These are phyloP conservation scores for Lasiosphaeria ovina DNA, from an alignment of 495 filamentous ascomycete species.

Conservation along the genomic window DNA sequence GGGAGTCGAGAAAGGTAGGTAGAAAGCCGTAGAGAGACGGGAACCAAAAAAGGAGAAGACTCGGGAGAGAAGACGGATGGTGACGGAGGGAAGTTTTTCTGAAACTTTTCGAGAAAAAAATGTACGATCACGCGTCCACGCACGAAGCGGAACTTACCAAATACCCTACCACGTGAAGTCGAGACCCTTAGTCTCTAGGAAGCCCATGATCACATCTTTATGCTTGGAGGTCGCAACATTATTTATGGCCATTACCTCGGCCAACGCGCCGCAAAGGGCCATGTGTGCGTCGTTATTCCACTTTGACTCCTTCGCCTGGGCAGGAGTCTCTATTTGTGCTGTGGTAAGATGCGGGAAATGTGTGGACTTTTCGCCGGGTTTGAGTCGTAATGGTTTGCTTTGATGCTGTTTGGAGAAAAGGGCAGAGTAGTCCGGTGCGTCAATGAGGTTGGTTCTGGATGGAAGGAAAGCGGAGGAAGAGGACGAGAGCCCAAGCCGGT, in stretches of 20 bases:
- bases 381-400: too few species aligned
- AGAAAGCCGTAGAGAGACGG: neutral
- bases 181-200: constrained; percentile 27
- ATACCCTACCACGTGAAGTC: constrained; percentile 33
- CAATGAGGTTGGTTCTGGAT: too few species aligned
- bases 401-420: too few species aligned
- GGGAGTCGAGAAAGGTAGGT: neutral
- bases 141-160: constrained; percentile 29
- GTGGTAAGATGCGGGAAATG: neutral
- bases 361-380: too few species aligned
- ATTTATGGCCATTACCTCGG: constrained; percentile 13
- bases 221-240: constrained; percentile 12
- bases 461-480: too few species aligned
- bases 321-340: neutral
- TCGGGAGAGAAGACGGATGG: neutral
- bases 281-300: constrained; percentile 32
- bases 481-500: too few species aligned
- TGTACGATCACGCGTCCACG: neutral
- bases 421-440: too few species aligned
- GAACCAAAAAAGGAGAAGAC: neutral
- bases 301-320: constrained; percentile 9
- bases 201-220: constrained; percentile 25
- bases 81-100: neutral
- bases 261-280: constrained; percentile 27
- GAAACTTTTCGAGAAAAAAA: constrained; percentile 1